phyloP scores from a whole-genome alignment of 2,329 filamentous ascomycete species.

The Aureobasidium vineae region DNA sequence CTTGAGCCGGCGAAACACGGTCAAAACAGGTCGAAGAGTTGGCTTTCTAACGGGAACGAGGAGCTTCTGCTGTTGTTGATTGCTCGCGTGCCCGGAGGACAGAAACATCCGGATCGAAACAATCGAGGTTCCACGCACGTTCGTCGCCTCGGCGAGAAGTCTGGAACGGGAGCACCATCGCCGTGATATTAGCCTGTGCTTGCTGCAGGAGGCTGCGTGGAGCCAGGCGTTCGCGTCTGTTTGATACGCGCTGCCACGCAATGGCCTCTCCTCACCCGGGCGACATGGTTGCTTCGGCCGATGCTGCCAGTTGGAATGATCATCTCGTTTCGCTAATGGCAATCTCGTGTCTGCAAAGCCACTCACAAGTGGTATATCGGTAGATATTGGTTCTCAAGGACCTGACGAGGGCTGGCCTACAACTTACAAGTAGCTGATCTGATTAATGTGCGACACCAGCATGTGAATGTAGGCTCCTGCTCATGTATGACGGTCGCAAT shows the following conservation, averaged over 20 bases:
- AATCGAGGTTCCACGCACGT: conserved; percentile 10
- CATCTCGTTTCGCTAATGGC: not conserved
- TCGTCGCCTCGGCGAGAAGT: conserved; percentile 8
- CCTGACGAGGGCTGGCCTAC: not conserved
- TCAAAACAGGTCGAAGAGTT: not conserved
- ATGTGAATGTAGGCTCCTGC: conserved; percentile 16
- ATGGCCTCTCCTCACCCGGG: not conserved
- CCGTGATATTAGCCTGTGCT: conserved; percentile 21
- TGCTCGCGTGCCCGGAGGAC: not conserved
- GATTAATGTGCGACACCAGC: conserved; percentile 2
- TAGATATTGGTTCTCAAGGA: not conserved
- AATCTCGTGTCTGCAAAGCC: not conserved
- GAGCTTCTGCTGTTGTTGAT: not conserved
- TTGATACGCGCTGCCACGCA: not conserved
- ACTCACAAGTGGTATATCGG: not conserved
- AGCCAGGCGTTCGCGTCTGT: conserved; percentile 14
- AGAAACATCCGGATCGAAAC: conserved; percentile 9
- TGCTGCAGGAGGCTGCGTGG: conserved; percentile 13
- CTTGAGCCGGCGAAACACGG: conserved; percentile 8
- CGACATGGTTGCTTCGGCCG: conserved; percentile 15
- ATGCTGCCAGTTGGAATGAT: conserved; percentile 5
- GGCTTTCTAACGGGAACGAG: not conserved
- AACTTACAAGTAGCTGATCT: not conserved
- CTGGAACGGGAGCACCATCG: not conserved
- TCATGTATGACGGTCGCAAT: not conserved